phyloP scores from a whole-genome alignment of 306 rosid species.

The Rubus idaeus region DNA sequence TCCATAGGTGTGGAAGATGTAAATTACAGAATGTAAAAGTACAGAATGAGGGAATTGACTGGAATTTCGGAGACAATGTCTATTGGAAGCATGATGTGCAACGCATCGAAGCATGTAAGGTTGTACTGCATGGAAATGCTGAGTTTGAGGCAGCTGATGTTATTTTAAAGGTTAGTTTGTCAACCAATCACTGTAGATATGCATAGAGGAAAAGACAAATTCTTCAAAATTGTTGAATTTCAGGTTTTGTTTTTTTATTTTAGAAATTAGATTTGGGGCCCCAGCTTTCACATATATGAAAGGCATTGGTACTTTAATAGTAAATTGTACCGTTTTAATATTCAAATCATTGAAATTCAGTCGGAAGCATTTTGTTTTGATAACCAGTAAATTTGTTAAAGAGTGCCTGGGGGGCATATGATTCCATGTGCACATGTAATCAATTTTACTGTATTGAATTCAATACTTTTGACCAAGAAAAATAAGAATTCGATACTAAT shows the following conservation, averaged over 20 bases:
- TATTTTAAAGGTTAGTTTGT: constrained; percentile 63
- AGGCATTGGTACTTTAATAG: background rate
- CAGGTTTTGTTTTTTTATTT: background rate
- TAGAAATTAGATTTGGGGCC: background rate
- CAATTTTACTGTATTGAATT: constrained; percentile 1
- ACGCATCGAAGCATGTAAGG: constrained; percentile 61
- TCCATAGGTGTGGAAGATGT: constrained; percentile 89
- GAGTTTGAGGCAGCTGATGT: constrained; percentile 87
- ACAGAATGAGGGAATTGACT: constrained; percentile 76
- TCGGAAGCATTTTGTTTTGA: background rate
- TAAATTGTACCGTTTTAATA: background rate
- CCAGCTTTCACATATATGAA: background rate
- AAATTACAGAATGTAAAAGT: constrained; percentile 80
- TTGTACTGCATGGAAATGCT: constrained; percentile 88
- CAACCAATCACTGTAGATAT: constrained; percentile 7
- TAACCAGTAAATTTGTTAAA: background rate
- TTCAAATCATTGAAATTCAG: no score
- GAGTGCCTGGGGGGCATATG: background rate
- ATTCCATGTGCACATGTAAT: background rate
- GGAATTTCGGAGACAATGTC: constrained; percentile 56
- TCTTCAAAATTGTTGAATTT: background rate
- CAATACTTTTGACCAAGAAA: background rate
- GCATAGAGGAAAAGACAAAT: constrained; percentile 22
- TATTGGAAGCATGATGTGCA: constrained; percentile 88
- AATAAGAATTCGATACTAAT: background rate